Evolutionary conservation across 768 basidiomycete genomes (phyloP).

Genomic region (Suillus discolor): DNA sequence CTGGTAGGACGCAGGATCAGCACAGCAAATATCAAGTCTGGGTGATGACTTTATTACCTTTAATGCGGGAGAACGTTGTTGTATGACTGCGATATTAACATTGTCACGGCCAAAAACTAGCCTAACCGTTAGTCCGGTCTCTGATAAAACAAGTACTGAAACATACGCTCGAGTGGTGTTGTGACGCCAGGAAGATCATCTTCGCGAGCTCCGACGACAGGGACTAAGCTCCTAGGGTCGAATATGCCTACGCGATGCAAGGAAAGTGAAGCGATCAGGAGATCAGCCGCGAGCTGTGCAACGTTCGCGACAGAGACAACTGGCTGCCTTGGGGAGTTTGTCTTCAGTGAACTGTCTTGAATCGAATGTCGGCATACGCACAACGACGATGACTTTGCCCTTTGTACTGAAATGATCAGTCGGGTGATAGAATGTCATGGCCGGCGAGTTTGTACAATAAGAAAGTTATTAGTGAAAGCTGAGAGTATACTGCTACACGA

Average conservation of each 20-base stretch:
- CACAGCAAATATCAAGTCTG: background rate
- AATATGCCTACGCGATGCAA: conserved; percentile 64
- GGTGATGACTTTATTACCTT: conserved; percentile 48
- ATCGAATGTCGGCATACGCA: conserved; percentile 16
- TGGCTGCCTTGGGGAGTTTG: conserved; percentile 44
- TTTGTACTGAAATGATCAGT: conserved; percentile 25
- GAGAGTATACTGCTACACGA: background rate
- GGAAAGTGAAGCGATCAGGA: conserved; percentile 67
- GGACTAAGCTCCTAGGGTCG: conserved; percentile 63
- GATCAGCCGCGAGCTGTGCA: conserved; percentile 75
- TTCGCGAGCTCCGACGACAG: conserved; percentile 75
- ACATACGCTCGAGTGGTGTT: conserved; percentile 75
- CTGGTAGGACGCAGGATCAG: conserved; percentile 36
- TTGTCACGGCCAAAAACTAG: conserved; percentile 66
- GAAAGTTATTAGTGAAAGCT: background rate
- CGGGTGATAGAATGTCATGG: conserved; percentile 37
- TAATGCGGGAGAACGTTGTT: conserved; percentile 78
- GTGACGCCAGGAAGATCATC: conserved; percentile 61
- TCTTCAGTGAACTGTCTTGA: conserved; percentile 6
- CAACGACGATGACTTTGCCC: conserved; percentile 33
- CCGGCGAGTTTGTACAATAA: background rate
- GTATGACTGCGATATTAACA: conserved; percentile 59
- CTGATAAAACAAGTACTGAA: conserved; percentile 7
- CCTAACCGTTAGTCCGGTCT: conserved; percentile 6
- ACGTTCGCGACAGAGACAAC: conserved; percentile 82